A percentile compares a stretch with the other conserved stretches of the same genome.
Evolutionary conservation across 306 rosid species (phyloP).

Genomic region (Fragaria iinumae): DNA sequence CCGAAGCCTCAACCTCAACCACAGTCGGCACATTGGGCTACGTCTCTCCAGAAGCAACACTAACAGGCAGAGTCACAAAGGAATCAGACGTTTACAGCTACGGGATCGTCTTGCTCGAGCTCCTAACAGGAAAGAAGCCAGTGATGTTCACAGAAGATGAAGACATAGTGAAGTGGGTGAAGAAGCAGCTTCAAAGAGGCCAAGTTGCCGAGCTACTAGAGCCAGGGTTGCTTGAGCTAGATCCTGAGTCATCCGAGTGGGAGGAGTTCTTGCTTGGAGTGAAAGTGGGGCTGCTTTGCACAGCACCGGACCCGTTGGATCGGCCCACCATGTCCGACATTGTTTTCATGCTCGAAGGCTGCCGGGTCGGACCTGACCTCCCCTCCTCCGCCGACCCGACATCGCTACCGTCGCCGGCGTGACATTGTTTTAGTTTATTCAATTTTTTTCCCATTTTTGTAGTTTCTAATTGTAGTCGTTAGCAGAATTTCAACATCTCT

Average conservation of each 20-base stretch:
- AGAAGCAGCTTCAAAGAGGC: constrained; percentile 81
- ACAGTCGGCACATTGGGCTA: constrained; percentile 81
- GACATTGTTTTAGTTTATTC: not conserved
- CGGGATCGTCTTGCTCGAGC: constrained; percentile 79
- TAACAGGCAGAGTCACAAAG: constrained; percentile 74
- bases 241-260: constrained; percentile 96
- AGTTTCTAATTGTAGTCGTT: not conserved
- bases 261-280: constrained; percentile 92
- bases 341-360: constrained; percentile 99
- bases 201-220: constrained; percentile 82
- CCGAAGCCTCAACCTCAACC: constrained; percentile 66
- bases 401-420: constrained; percentile 73
- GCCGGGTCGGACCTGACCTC: constrained; percentile 87
- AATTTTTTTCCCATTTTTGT: not conserved
- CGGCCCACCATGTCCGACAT: constrained; percentile 95
- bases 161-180: constrained; percentile 96
- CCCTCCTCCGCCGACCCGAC: constrained; percentile 92
- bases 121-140: constrained; percentile 82
- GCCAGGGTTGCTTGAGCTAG: constrained; percentile 89
- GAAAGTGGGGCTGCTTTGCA: constrained; percentile 89
- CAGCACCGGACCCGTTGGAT: constrained; percentile 85
- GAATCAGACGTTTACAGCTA: constrained; percentile 92
- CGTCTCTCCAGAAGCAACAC: constrained; percentile 73
- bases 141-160: constrained; percentile 91
- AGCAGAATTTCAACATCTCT: not conserved